Percentiles rank a stretch among this genome's conserved stretches.
These are phyloP conservation scores for Pseudocercospora macadamiae DNA, from an alignment of 2,329 filamentous ascomycete species.

Conservation along the genomic window DNA sequence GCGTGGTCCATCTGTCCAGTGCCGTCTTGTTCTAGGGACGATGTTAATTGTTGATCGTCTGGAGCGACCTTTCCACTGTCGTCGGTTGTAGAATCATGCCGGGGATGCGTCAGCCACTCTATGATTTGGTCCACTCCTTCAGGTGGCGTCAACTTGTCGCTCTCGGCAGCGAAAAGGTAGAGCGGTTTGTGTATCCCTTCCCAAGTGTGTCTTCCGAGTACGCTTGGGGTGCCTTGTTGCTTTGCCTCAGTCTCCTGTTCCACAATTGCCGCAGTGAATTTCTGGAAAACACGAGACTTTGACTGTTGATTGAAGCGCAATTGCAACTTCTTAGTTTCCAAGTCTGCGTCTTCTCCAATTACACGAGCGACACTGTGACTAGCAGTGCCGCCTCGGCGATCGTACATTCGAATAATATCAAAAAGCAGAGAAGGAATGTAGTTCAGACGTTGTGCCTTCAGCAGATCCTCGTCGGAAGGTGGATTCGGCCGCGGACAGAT, in stretches of 20 bases:
- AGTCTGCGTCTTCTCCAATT: conserved; percentile 67
- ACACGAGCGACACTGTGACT: conserved; percentile 81
- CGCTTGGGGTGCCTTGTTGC: conserved; percentile 47
- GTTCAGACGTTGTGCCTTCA: conserved; percentile 60
- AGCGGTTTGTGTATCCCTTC: conserved; percentile 71
- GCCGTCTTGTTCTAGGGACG: not conserved
- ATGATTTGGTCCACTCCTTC: conserved; percentile 71
- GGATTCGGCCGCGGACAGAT: conserved; percentile 78
- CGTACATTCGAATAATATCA: conserved; percentile 74
- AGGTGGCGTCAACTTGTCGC: conserved; percentile 75
- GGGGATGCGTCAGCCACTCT: conserved; percentile 36
- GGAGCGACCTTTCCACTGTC: not conserved
- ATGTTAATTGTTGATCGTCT: not conserved
- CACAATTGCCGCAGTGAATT: conserved; percentile 72
- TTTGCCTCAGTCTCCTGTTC: conserved; percentile 13
- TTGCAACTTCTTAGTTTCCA: conserved; percentile 68
- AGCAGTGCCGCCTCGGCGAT: conserved; percentile 74
- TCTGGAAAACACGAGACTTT: conserved; percentile 77
- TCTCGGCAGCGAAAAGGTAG: conserved; percentile 75
- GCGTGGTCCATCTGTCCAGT: not conserved
- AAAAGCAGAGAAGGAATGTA: conserved; percentile 74
- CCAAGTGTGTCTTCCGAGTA: conserved; percentile 75
- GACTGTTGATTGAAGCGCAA: conserved; percentile 81
- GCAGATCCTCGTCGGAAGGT: conserved; percentile 38
- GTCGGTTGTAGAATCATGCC: not conserved